Evolutionary conservation across 176 grass and related monocot species (phyloP), one percentile per base, ranked within the genome.

Genomic region (Oropetium thomaeum): DNA sequence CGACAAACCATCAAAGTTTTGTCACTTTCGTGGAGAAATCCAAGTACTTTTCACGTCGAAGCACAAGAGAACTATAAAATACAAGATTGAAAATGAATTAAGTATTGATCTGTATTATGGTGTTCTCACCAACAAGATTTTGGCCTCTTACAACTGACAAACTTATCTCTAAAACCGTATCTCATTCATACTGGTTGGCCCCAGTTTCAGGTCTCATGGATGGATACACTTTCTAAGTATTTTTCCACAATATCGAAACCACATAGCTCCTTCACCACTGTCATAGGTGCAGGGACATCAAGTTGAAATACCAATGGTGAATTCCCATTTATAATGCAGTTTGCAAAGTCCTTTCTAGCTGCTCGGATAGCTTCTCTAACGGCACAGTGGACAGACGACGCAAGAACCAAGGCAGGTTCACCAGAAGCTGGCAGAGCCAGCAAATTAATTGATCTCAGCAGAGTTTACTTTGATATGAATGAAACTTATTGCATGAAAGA

Each of bases 251-350:
- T 87, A 79, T 96, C 42, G 4, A 96, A 87, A 38, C 92, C 92
- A 12, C 92, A 91, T 0, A 96, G 52, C 65, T 96, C 86, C 68
- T 91, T 96, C 28, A 96, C 89, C 12, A 67, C 38, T 2, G 92
- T 87, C 92, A 91, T 96, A n/a, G 88, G 87, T 9, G 88, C 89
- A 9, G 92, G 89, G 67, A 84, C 88, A 45, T 96, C 63, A 25
- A 96, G 75, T 32, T 96, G 76, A 39, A 96, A 91, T 8, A 2
- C 29, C 11, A 54, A 12, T 2, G 39, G 2, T 25, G 86, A 79
- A 15, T 11, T 74, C 73, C 70, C 32, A 35, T 64, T 28, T 45
- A 14, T 43, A 14, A 19, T 55, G 32, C 2, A 27, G 9, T 44
- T n/a, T 77, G 28, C 9, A 32, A 91, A 91, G 29, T 91, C 86